Percentiles rank a stretch among this genome's conserved stretches.
These are phyloP conservation scores for Cercospora sp. DNA, from an alignment of 2,329 filamentous ascomycete genomes.

Conservation along the genomic window DNA sequence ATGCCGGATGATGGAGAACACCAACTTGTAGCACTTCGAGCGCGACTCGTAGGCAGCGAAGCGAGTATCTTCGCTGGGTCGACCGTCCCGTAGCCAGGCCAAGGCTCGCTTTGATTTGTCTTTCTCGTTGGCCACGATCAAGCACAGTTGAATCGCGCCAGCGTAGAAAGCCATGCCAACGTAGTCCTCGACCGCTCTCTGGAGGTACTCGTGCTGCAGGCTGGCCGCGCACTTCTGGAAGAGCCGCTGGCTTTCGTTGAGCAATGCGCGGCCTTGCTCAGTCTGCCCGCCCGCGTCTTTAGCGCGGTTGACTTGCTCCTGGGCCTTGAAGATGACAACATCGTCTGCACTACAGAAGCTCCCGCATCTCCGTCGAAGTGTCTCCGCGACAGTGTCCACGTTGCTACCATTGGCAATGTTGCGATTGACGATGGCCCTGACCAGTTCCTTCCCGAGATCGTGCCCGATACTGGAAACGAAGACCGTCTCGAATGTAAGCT, in stretches of 20 bases:
- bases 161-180: conserved; percentile 84
- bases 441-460: conserved; percentile 87
- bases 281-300: conserved; percentile 74
- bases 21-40: conserved; percentile 79
- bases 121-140: conserved; percentile 78
- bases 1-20: conserved; percentile 76
- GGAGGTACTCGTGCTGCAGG: conserved; percentile 72
- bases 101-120: conserved; percentile 86
- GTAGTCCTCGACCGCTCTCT: conserved; percentile 77
- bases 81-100: conserved; percentile 83
- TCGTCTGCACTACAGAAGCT: conserved; percentile 98
- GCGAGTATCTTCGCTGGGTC: conserved; percentile 70
- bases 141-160: conserved; percentile 79
- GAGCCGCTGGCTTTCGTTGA: conserved; percentile 84
- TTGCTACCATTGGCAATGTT: conserved; percentile 97
- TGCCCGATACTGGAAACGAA: conserved; percentile 79
- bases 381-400: conserved; percentile 94
- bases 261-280: conserved; percentile 72
- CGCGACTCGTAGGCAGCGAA: conserved; percentile 68
- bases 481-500: conserved; percentile 82
- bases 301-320: conserved; percentile 88
- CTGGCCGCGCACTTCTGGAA: conserved; percentile 87
- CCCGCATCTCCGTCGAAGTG: conserved; percentile 85
- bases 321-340: conserved; percentile 96
- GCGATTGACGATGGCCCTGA: conserved; percentile 96